Conservation (phyloP, 2,329 filamentous ascomycete species). For the Xylaria sp. region DNA sequence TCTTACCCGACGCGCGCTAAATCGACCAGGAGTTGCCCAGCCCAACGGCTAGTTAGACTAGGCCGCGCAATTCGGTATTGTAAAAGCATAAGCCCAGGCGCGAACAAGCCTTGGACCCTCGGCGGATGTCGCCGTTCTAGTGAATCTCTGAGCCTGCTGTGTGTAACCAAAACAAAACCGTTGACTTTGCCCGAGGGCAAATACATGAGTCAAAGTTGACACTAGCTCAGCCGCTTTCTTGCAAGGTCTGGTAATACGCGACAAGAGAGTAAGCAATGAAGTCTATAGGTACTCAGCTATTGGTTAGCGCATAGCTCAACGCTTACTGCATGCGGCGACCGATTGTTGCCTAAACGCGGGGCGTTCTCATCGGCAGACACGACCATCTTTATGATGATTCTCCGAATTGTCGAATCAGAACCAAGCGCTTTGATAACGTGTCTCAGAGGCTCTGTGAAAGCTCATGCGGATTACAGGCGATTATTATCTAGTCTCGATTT, state of each 20-base stretch:
- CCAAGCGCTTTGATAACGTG: neutral
- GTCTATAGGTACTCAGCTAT: neutral
- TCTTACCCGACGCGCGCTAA: slow-evolving; percentile 1
- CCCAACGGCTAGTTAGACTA: neutral
- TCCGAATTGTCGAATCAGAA: slow-evolving; percentile 17
- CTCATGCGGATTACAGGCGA: neutral
- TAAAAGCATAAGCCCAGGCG: neutral
- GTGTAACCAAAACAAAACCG: slow-evolving; percentile 13
- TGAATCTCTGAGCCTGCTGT: slow-evolving; percentile 16
- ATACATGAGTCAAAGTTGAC: slow-evolving; percentile 5
- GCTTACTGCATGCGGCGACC: slow-evolving; percentile 4
- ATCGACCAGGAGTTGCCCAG: neutral
- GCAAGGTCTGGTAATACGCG: neutral
- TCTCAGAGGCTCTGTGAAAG: slow-evolving; percentile 11
- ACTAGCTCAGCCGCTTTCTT: slow-evolving; percentile 26
- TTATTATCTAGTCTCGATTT: slow-evolving; percentile 1
- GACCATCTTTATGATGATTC: neutral
- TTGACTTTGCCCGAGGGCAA: slow-evolving; percentile 6
- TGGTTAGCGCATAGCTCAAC: slow-evolving; percentile 14
- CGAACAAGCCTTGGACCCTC: slow-evolving; percentile 1
- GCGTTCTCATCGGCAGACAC: slow-evolving; percentile 25
- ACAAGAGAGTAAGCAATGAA: slow-evolving; percentile 10
- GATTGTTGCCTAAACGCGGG: slow-evolving; percentile 31
- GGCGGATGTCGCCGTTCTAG: slow-evolving; percentile 10
- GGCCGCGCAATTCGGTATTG: slow-evolving; percentile 2